Evolutionary conservation across 2,329 filamentous ascomycete genomes (phyloP).

Genomic region (Tolypocladium amazonense): DNA sequence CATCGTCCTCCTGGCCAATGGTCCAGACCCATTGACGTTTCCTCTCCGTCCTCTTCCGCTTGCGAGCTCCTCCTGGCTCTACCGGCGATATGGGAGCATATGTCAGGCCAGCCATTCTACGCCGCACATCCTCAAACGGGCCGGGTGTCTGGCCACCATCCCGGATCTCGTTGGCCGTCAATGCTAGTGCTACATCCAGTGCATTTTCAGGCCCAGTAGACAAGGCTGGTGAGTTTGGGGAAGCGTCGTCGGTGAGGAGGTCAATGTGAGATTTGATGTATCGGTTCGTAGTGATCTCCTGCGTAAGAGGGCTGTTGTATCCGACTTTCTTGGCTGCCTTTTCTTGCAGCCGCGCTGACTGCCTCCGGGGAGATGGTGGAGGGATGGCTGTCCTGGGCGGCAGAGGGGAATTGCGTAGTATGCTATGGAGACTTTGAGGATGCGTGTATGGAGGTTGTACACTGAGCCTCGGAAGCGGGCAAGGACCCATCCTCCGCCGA

Average conservation of each 20-base stretch:
- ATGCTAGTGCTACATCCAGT: constrained; percentile 39
- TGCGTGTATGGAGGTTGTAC: constrained; percentile 40
- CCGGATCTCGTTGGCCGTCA: constrained; percentile 41
- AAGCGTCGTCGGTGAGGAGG: constrained; percentile 46
- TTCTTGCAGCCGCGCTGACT: constrained; percentile 43
- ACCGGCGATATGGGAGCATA: constrained; percentile 29
- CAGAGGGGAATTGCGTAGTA: constrained; percentile 55
- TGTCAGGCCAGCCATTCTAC: constrained; percentile 40
- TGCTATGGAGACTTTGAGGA: constrained; percentile 49
- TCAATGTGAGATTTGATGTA: constrained; percentile 56
- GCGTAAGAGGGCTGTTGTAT: constrained; percentile 51
- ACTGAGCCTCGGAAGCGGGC: neutral
- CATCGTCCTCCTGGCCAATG: constrained; percentile 43
- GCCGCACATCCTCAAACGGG: constrained; percentile 52
- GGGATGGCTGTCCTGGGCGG: constrained; percentile 39
- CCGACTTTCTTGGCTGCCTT: constrained; percentile 45
- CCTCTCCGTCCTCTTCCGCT: constrained; percentile 46
- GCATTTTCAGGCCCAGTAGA: constrained; percentile 26
- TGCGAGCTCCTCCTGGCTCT: constrained; percentile 35
- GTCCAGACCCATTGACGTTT: constrained; percentile 58
- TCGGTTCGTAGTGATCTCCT: constrained; percentile 52
- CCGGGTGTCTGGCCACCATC: constrained; percentile 54
- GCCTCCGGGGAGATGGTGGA: constrained; percentile 40
- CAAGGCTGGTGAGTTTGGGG: constrained; percentile 31
- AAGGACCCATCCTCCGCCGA: constrained; percentile 2